These are phyloP conservation scores for Cryoendolithus antarcticus DNA, from an alignment of 2,329 filamentous ascomycete genomes.

Conservation along the genomic window DNA sequence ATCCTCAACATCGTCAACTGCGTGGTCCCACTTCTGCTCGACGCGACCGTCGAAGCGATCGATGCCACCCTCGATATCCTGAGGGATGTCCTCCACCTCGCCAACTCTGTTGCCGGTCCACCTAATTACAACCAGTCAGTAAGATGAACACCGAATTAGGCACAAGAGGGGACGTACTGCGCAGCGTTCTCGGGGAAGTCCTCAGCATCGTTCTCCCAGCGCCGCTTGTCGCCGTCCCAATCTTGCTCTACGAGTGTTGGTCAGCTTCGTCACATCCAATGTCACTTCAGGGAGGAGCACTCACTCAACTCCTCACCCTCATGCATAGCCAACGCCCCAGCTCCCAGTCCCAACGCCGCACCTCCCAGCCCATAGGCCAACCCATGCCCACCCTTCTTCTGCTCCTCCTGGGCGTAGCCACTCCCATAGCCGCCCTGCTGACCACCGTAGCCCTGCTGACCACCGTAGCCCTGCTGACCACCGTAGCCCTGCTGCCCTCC, in stretches of 20 bases:
- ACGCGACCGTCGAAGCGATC: conserved; percentile 23
- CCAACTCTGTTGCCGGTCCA: conserved; percentile 14
- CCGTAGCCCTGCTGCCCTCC: conserved; percentile 2
- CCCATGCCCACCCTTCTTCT: conserved; percentile 19
- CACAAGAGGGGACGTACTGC: conserved; percentile 1
- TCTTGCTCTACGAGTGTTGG: conserved; percentile 4
- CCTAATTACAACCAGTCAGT: no score
- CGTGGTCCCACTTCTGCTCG: conserved; percentile 21
- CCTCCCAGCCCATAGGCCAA: conserved; percentile 26
- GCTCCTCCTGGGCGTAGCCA: conserved; percentile 4
- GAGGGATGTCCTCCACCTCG: conserved; percentile 29
- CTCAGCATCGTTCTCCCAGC: conserved; percentile 22
- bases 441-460: no score
- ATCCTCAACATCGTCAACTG: conserved; percentile 23
- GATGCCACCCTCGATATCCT: conserved; percentile 21
- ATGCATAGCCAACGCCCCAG: conserved; percentile 34
- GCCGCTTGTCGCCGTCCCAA: conserved; percentile 7
- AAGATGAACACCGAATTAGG: no score
- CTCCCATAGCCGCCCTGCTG: conserved; percentile 1
- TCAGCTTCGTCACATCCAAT: neutral
- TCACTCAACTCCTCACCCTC: conserved; percentile 32
- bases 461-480: no score
- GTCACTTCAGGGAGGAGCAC: conserved; percentile 3
- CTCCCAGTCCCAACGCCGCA: conserved; percentile 29
- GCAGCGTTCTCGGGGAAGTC: conserved; percentile 33